A percentile compares a stretch with the other conserved stretches of the same genome.
phyloP scores from a whole-genome alignment of 495 filamentous ascomycete species.

The Cercophora newfieldiana region DNA sequence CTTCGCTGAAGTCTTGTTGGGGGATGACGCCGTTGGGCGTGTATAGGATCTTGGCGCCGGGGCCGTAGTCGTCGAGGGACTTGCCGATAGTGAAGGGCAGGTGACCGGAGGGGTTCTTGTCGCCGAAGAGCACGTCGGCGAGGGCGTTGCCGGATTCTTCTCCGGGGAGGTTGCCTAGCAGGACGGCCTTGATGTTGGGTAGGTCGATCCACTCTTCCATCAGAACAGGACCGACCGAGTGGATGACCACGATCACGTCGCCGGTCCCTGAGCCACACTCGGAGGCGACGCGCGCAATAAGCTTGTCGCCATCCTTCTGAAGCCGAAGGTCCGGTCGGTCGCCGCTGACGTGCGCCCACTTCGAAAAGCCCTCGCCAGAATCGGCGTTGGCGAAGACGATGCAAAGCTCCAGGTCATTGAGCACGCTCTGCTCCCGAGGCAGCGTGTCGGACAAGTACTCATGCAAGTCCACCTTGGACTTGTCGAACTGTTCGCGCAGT shows the following conservation, averaged over 20 bases:
- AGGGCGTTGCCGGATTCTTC: constrained; percentile 89
- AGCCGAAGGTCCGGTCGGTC: constrained; percentile 81
- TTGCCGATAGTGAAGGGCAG: constrained; percentile 91
- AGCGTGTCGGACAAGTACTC: constrained; percentile 60
- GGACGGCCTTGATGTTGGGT: constrained; percentile 74
- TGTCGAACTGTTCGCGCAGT: constrained; percentile 60
- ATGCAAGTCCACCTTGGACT: constrained; percentile 58
- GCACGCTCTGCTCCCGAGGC: constrained; percentile 27
- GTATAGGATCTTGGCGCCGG: constrained; percentile 72
- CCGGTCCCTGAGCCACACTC: constrained; percentile 65
- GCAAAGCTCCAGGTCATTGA: constrained; percentile 64
- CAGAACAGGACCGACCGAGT: constrained; percentile 84
- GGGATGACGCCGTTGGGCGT: constrained; percentile 70
- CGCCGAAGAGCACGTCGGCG: constrained; percentile 80
- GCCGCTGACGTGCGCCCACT: constrained; percentile 63
- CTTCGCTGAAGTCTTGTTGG: constrained; percentile 83
- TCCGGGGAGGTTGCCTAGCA: constrained; percentile 86
- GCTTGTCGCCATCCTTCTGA: constrained; percentile 74
- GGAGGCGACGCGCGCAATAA: constrained; percentile 69
- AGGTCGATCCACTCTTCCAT: constrained; percentile 83
- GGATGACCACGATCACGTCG: constrained; percentile 80
- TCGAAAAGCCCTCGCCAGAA: constrained; percentile 65
- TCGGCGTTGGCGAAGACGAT: constrained; percentile 65
- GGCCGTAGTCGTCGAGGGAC: constrained; percentile 77
- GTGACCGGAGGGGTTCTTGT: constrained; percentile 80